Evolutionary conservation across 1,139 yeast genomes (phyloP), one percentile per base, ranked within the genome.

Genomic region (Candida sp.): DNA sequence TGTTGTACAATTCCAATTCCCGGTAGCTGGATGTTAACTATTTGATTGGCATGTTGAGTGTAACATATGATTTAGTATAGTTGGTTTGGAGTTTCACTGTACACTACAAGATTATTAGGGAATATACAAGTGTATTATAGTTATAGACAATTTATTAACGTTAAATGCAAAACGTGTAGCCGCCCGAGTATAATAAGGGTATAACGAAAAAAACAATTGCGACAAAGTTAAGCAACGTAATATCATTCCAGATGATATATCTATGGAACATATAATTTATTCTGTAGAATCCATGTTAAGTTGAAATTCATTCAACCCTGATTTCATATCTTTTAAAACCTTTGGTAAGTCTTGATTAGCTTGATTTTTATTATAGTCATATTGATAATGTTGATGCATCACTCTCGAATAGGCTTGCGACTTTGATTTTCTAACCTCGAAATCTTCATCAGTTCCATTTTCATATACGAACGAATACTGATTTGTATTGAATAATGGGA

Each of bases 221-320:
- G 5, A 30, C 5, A 5, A 12, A 30, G 6, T 9, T 30, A 9
- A 9, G 11, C 33, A n/a, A 8, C 5, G 19, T 30, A 5, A 5
- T 8, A 30, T 30, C 33, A 30, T 30, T 9, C 33, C 33, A 30
- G 33, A 30, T 30, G 33, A 30, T 30, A n/a, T 30, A 12, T 30
- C 33, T 30, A 8, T 9, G 5, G 11, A 25, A 25, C 9, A 9
- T 25, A 25, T 9, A 6, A 5, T 34, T 36, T 25, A 36, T n/a
- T 25, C 5, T 36, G 21, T 40, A 32, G 43, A 44, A 35, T 46
- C 49, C 39, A 51, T 43, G 21, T 68, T 56, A 22, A 70, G 53
- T 53, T 68, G 72, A 49, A 70, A 70, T 49, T 66, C 68, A 33
- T 61, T 58, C 52, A 70, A 61, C 4, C 75, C 74, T 15, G 70